Evolutionary conservation across 2,329 filamentous ascomycete genomes (phyloP), one percentile per base, ranked within the genome.

Genomic region (Fusarium secorum): DNA sequence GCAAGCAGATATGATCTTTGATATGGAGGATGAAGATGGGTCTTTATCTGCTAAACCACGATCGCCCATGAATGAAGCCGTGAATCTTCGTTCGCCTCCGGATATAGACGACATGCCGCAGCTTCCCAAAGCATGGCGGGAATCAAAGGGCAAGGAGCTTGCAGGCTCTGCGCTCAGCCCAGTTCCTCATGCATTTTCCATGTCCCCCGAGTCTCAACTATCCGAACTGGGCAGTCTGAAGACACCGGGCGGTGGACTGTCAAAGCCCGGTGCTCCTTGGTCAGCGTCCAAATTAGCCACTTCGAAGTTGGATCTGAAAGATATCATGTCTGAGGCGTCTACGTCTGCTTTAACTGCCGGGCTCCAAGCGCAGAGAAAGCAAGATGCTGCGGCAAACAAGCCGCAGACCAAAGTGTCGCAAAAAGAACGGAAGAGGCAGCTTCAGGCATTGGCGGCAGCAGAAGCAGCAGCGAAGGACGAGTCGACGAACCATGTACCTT

Each of bases 381-480:
- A 81, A 57, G 82, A 85, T 22, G 63, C 78, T n/a, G 26, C 74
- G 60, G 59, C 77, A 63, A 53, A 85, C 76, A 80, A 76, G 41
- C 75, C 83, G 1, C 81, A 83, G 20, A 78, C 81, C 1, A 97
- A 93, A 78, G 81, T 97, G 72, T 97, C 95, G 1, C 96, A 98
- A 75, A 97, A 96, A 77, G 95, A 98, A 79, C 90, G 94, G 26
- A 98, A 97, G 82, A 93, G 89, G 77, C 89, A 94, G 71, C 89
- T 94, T 74, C 91, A 94, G 75, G 86, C 89, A 67, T 89, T 93
- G 75, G 82, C 85, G 28, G 82, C 78, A 28, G 78, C 83, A 38
- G 81, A 85, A 64, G 81, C 79, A 35, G 79, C 83, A 11, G 80
- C 82, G 11, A 76, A 76, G 41, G 75, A 77, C n/a, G 76, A 78